phyloP scores from a whole-genome alignment of 352 stramenopile species.

The Phytopythium litorale region DNA sequence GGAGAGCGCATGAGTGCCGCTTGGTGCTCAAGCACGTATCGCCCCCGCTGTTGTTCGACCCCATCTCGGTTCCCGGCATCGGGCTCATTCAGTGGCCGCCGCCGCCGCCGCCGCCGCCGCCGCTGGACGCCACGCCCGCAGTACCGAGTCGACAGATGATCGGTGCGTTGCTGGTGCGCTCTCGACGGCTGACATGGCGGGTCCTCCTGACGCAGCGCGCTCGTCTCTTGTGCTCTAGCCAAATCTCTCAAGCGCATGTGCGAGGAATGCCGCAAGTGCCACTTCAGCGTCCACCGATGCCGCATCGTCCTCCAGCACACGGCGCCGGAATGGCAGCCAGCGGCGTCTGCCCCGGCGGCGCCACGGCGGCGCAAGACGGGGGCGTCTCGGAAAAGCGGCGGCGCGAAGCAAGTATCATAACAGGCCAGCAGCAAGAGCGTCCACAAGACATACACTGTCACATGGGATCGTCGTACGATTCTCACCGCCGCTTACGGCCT shows the following conservation, averaged over 20 bases:
- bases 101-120: constrained; percentile 8
- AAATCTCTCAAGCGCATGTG: constrained; percentile 58
- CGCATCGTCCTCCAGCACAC: constrained; percentile 65
- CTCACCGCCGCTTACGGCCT: not conserved
- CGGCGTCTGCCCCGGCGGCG: constrained; percentile 17
- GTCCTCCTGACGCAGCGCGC: not conserved
- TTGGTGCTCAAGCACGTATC: constrained; percentile 25
- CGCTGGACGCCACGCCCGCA: constrained; percentile 14
- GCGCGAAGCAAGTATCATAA: constrained; percentile 1
- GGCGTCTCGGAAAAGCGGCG: not conserved
- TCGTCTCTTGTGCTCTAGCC: not conserved
- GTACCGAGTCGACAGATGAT: constrained; percentile 8
- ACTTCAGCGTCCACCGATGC: constrained; percentile 63
- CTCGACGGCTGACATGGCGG: not conserved
- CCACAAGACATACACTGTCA: not conserved
- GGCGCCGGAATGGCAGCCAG: constrained; percentile 58
- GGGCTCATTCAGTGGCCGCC: constrained; percentile 23
- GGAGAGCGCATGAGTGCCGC: constrained; percentile 23
- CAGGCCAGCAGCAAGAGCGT: not conserved
- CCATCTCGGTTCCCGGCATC: constrained; percentile 12
- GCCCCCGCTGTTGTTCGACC: constrained; percentile 26
- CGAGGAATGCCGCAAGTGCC: constrained; percentile 59
- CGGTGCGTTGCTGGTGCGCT: not conserved
- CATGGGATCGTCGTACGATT: constrained; percentile 2
- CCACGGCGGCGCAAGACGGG: constrained; percentile 21